Conservation (phyloP, 495 filamentous ascomycete genomes). For the Geoglossum glabrum region DNA sequence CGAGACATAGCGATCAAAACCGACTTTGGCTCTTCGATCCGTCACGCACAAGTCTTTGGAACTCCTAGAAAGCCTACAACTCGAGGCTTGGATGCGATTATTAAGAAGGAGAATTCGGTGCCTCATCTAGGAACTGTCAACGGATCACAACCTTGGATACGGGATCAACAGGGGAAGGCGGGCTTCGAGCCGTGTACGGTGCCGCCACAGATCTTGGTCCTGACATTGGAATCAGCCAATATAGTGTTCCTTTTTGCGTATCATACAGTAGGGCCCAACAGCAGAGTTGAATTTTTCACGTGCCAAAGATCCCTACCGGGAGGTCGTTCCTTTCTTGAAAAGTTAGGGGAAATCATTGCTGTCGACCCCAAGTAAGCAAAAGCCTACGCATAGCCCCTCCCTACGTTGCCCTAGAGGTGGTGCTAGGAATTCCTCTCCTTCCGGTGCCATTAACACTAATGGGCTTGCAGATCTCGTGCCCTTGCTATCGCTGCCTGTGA, state of each 20-base stretch:
- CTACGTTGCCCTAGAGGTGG: background rate
- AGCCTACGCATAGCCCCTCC: background rate
- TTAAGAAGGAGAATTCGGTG: constrained; percentile 7
- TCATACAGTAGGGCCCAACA: constrained; percentile 15
- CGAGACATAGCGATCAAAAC: constrained; percentile 48
- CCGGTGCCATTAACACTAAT: background rate
- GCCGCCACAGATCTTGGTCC: constrained; percentile 56
- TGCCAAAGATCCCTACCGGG: constrained; percentile 34
- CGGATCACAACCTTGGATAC: background rate
- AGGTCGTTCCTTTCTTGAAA: constrained; percentile 31
- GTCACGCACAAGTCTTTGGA: constrained; percentile 42
- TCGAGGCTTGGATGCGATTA: constrained; percentile 10
- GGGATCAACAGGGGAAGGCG: constrained; percentile 25
- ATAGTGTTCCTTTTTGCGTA: constrained; percentile 50
- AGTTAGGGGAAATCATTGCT: constrained; percentile 57
- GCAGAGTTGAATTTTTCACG: constrained; percentile 36
- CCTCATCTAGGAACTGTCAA: constrained; percentile 5
- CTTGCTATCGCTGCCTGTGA: constrained; percentile 43
- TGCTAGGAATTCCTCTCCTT: background rate
- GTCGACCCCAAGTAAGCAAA: constrained; percentile 44
- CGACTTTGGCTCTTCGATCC: constrained; percentile 54
- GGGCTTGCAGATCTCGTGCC: constrained; percentile 33
- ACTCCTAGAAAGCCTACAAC: constrained; percentile 12
- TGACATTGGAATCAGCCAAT: constrained; percentile 48
- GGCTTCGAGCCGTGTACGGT: constrained; percentile 13